These are phyloP conservation scores for Heliosperma pusillum DNA, from an alignment of 148 eudicot species.

Conservation along the genomic window DNA sequence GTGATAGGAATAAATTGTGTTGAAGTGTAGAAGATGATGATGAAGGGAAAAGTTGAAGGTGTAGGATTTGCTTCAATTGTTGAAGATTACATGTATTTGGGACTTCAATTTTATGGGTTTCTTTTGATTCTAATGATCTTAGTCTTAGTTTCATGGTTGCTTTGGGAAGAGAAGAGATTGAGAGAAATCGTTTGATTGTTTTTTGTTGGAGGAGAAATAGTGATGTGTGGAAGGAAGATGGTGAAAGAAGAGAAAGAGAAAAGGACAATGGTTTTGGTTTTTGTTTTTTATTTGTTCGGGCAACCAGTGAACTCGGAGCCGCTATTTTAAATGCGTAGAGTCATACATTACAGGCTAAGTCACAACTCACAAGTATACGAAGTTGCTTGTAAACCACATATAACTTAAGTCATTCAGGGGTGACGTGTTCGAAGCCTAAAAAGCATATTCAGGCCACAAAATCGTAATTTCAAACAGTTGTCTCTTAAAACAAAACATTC, in stretches of 20 bases:
- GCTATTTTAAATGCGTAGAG: too few relatives aligned
- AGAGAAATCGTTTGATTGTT: not conserved
- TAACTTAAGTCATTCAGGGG: too few relatives aligned
- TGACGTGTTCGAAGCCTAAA: too few relatives aligned
- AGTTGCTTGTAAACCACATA: too few relatives aligned
- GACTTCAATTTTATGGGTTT: conserved; percentile 55
- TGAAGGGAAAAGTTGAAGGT: conserved; percentile 31
- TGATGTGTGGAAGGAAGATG: not conserved
- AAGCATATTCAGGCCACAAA: too few relatives aligned
- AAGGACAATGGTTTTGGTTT: too few relatives aligned
- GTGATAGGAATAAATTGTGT: conserved; percentile 47
- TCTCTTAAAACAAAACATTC: too few relatives aligned
- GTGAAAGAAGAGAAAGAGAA: not conserved
- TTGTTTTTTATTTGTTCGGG: too few relatives aligned
- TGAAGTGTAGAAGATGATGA: conserved; percentile 26
- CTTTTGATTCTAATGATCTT: conserved; percentile 54
- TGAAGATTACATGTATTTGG: conserved; percentile 43
- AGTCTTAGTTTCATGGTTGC: conserved; percentile 64
- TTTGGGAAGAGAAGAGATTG: not conserved
- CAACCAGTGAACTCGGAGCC: too few relatives aligned
- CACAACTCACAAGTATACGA: too few relatives aligned
- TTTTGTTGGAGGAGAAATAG: not conserved
- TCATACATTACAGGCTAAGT: too few relatives aligned
- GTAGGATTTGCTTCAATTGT: conserved; percentile 44
- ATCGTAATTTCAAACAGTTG: too few relatives aligned